phyloP scores from a whole-genome alignment of 78 protist species.

The Polysphondylium violaceum region DNA sequence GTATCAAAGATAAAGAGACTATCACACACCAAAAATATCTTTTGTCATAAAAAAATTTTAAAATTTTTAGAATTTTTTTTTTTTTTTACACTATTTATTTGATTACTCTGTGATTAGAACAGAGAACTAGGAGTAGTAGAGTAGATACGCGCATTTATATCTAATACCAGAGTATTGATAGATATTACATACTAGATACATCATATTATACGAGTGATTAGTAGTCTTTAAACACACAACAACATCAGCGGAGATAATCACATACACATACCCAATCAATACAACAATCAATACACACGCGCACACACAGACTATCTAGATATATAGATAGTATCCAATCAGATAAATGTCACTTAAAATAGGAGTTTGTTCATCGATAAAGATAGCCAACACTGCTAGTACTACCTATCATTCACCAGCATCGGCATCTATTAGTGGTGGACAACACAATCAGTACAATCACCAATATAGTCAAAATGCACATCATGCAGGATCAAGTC shows the following conservation, averaged over 20 bases:
- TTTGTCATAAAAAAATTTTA: neutral
- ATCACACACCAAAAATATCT: neutral
- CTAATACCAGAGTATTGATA: neutral
- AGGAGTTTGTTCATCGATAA: constrained; percentile 50
- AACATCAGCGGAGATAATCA: neutral
- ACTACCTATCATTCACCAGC: constrained; percentile 50
- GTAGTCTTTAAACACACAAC: neutral
- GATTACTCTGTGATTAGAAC: too few species aligned
- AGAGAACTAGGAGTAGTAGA: too few species aligned
- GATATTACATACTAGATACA: neutral
- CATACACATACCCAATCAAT: neutral
- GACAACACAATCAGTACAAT: neutral
- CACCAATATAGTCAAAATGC: constrained; percentile 16
- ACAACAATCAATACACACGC: neutral
- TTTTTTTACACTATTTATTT: too few species aligned
- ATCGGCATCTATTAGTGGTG: neutral
- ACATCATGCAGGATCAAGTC: neutral
- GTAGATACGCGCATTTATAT: too few species aligned
- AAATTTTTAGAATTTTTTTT: too few species aligned
- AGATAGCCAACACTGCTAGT: constrained; percentile 25
- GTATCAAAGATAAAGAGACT: neutral
- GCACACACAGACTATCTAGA: neutral
- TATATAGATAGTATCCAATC: neutral
- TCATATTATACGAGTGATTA: neutral
- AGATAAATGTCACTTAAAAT: constrained; percentile 50